Percentiles rank a stretch among this genome's conserved stretches.
These are phyloP conservation scores for Polyporus tsugae DNA, from an alignment of 1,284 basidiomycete species.

Conservation along the genomic window DNA sequence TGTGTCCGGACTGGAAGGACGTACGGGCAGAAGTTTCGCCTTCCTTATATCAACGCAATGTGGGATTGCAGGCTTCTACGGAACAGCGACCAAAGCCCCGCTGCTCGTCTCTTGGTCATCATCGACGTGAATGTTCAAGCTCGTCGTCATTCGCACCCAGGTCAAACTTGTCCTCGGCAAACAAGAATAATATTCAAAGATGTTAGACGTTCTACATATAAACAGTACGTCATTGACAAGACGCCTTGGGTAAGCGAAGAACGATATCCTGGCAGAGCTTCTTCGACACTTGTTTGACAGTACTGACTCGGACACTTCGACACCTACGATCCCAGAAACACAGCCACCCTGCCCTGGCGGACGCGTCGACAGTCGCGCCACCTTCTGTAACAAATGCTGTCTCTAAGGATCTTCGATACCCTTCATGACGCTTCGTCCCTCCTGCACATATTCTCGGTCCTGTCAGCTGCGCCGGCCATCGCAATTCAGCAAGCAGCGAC, in stretches of 20 bases:
- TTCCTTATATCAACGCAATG: too few species aligned
- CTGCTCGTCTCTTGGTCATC: too few species aligned
- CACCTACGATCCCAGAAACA: neutral
- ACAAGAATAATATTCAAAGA: neutral
- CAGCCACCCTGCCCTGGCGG: neutral
- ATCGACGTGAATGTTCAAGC: too few species aligned
- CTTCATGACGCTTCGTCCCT: neutral
- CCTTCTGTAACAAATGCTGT: neutral
- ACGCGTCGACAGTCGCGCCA: neutral
- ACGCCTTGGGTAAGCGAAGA: neutral
- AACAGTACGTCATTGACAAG: neutral
- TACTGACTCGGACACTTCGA: neutral
- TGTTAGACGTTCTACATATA: neutral
- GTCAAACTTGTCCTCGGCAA: neutral
- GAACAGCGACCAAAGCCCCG: too few species aligned
- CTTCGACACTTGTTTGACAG: neutral
- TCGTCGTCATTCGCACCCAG: too few species aligned
- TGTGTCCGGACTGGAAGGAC: too few species aligned
- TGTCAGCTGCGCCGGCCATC: neutral
- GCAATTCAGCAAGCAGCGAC: neutral
- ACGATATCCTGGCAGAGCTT: neutral
- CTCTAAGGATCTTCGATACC: neutral
- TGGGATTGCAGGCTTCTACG: too few species aligned
- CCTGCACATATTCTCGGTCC: neutral
- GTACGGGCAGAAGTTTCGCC: too few species aligned